phyloP scores from a whole-genome alignment of 129 eudicot genomes.

The Solidago caesia region DNA sequence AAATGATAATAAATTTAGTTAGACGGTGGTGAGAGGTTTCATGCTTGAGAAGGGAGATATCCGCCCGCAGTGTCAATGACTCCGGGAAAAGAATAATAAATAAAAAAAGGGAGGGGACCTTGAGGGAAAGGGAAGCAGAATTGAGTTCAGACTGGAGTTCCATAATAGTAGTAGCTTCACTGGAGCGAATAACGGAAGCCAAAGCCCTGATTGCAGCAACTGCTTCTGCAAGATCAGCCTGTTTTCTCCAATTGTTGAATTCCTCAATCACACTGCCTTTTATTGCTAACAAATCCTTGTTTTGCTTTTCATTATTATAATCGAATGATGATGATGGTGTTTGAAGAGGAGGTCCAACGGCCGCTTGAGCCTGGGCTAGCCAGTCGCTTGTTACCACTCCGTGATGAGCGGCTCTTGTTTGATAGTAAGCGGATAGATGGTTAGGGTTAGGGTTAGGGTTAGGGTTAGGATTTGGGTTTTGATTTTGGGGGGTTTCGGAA shows the following conservation, averaged over 20 bases:
- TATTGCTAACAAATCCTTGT: no score
- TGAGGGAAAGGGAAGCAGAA: conserved; percentile 75
- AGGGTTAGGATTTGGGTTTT: conserved; percentile 18
- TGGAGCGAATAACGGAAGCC: conserved; percentile 83
- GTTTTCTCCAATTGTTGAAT: conserved; percentile 77
- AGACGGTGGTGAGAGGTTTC: no score
- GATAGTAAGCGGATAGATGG: conserved; percentile 67
- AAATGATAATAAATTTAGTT: no score
- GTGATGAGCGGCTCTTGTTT: conserved; percentile 85
- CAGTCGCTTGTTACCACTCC: conserved; percentile 90
- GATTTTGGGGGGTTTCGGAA: conserved; percentile 37
- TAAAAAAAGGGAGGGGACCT: conserved; percentile 33
- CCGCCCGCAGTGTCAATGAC: no score
- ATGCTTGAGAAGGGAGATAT: no score
- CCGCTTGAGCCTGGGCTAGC: conserved; percentile 94
- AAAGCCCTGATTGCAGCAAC: conserved; percentile 96
- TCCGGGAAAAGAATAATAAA: not conserved
- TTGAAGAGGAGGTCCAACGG: conserved; percentile 30
- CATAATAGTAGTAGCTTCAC: conserved; percentile 82
- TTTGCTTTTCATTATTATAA: no score
- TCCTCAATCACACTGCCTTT: conserved; percentile 61
- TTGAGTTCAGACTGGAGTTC: conserved; percentile 90
- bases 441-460: conserved; percentile 1
- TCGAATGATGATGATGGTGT: not conserved
- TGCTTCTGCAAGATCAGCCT: conserved; percentile 93